These are phyloP conservation scores for Epichloe gansuensis DNA, from an alignment of 2,329 filamentous ascomycete species.

Conservation along the genomic window DNA sequence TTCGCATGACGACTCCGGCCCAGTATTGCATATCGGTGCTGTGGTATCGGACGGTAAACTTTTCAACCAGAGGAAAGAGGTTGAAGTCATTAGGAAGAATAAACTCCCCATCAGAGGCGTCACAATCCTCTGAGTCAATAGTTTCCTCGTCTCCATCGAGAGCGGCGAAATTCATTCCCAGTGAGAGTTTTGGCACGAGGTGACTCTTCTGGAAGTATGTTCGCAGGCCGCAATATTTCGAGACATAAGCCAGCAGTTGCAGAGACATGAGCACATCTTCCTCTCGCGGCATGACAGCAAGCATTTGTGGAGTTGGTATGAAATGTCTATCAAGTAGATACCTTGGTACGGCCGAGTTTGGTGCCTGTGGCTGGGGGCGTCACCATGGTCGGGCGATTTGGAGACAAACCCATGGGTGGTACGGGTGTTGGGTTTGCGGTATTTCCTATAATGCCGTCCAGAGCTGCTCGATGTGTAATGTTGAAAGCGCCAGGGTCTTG, in stretches of 20 bases:
- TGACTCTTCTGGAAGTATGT: conserved; percentile 94
- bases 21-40: conserved; percentile 98
- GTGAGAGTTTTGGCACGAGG: conserved; percentile 80
- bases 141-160: conserved; percentile 57
- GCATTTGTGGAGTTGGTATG: conserved; percentile 57
- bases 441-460: conserved; percentile 77
- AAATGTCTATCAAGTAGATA: conserved; percentile 67
- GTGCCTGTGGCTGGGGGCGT: conserved; percentile 61
- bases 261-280: conserved; percentile 98
- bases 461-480: conserved; percentile 73
- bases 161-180: conserved; percentile 71
- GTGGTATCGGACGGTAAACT: conserved; percentile 92
- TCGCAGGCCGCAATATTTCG: conserved; percentile 93
- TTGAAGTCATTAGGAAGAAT: conserved; percentile 90
- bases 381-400: conserved; percentile 56
- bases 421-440: conserved; percentile 54
- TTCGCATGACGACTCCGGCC: conserved; percentile 98
- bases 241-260: conserved; percentile 92
- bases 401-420: conserved; percentile 60
- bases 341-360: conserved; percentile 60
- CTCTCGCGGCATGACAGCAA: conserved; percentile 88
- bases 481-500: conserved; percentile 87
- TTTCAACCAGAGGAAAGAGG: conserved; percentile 95
- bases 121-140: conserved; percentile 29
- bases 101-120: conserved; percentile 73